Evolutionary conservation across 345 rosid genomes (phyloP), one percentile per base, ranked within the genome.

Genomic region (Jatropha curcas): DNA sequence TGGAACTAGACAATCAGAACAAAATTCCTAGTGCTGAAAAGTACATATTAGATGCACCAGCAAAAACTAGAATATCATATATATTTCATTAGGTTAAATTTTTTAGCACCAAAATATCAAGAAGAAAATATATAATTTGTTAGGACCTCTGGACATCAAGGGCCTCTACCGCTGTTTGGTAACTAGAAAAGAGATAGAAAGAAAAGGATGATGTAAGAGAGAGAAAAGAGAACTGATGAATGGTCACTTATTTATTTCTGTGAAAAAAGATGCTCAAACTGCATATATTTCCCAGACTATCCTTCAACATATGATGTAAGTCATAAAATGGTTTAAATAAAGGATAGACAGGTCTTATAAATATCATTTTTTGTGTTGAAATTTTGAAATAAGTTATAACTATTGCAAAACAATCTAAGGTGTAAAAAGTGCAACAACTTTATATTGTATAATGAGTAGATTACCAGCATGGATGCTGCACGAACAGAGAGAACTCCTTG

Each of bases 391-490:
- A 35, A 24, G 37, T 43, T 30, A 46, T 13, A 27, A 20, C 33
- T 37, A 39, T 65, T 25, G 45, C 24, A 4, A 45, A 27, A 28
- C 16, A 41, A 67, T 22, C 50, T 20, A 53, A 19, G n/a, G 57
- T 43, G 20, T 33, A 0, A 19, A 25, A 30, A n/a, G n/a, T 7
- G 61, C 60, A 55, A 55, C 13, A 2, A 53, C 8, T 3, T 59
- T 52, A 68, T 2, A 33, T 22, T 35, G 35, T 13, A 51, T 31
- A 68, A 37, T 22, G 13, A 39, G 58, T 46, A 74, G 33, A 75
- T 83, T 91, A 95, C 99, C 93, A 95, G 86, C 98, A 95, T 92
- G 37, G 96, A 95, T 43, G 99, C 96, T 60, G 98, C 94, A 74
- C 99, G 97, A 67, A 78, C 84, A 56, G 98, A 87, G 78, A 92